Percentiles rank a stretch among this genome's conserved stretches.
Evolutionary conservation across 345 rosid genomes (phyloP).

Genomic region (Xanthoceras sorbifolium): DNA sequence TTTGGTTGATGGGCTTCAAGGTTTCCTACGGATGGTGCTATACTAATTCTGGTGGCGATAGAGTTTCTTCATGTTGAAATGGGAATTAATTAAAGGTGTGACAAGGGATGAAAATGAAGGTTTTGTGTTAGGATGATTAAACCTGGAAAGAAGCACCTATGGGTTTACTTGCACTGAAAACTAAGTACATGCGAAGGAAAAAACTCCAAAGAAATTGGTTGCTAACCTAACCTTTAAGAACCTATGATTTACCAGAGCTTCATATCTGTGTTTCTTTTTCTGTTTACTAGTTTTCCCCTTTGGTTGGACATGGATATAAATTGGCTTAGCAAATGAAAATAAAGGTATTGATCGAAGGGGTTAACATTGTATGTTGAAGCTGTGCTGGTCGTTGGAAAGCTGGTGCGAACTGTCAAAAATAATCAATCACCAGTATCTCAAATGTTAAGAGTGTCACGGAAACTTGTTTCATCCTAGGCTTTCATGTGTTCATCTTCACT

Average conservation of each 20-base stretch:
- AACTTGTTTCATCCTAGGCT: background rate
- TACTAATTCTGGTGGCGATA: background rate
- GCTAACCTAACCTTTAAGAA: background rate
- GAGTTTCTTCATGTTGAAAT: background rate
- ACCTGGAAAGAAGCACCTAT: background rate
- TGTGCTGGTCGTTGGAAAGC: background rate
- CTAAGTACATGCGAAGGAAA: background rate
- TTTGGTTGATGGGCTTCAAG: background rate
- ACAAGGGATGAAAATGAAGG: background rate
- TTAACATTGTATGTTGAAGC: background rate
- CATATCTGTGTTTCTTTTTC: background rate
- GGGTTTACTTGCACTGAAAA: background rate
- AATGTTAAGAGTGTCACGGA: background rate
- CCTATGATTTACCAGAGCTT: background rate
- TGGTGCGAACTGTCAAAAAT: background rate
- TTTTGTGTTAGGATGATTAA: background rate
- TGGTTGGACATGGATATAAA: background rate
- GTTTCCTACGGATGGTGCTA: background rate
- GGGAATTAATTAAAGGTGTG: background rate
- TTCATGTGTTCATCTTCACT: background rate
- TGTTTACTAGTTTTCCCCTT: background rate
- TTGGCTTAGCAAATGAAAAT: background rate
- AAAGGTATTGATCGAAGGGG: background rate
- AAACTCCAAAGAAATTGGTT: background rate
- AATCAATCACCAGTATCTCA: background rate